These are phyloP conservation scores for Candida montana DNA, from an alignment of 805 yeast genomes.

Conservation along the genomic window DNA sequence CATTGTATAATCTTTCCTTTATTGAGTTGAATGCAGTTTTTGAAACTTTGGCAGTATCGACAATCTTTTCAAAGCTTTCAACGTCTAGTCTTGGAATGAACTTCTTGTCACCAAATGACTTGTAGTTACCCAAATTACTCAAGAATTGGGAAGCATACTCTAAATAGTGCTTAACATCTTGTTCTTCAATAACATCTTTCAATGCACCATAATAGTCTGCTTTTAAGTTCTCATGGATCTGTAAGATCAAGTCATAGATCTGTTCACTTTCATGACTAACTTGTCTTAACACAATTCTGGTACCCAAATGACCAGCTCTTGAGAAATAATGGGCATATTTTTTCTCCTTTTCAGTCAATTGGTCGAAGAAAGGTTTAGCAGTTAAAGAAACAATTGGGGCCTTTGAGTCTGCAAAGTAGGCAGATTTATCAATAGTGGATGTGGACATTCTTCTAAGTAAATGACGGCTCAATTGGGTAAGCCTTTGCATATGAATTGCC, in stretches of 20 bases:
- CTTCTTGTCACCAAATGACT: constrained; percentile 85
- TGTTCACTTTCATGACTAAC: constrained; percentile 78
- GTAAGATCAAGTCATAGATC: constrained; percentile 65
- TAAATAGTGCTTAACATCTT: constrained; percentile 36
- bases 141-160: constrained; percentile 75
- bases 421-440: constrained; percentile 8
- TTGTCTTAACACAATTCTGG: constrained; percentile 72
- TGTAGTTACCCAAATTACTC: constrained; percentile 71
- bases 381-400: constrained; percentile 71
- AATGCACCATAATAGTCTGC: constrained; percentile 42
- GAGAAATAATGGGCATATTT: constrained; percentile 80
- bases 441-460: constrained; percentile 5
- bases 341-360: constrained; percentile 53
- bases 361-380: constrained; percentile 65
- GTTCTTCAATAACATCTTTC: constrained; percentile 32
- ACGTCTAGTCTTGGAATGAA: constrained; percentile 62
- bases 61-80: constrained; percentile 45
- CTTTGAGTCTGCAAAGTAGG: constrained; percentile 45
- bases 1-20: constrained; percentile 44
- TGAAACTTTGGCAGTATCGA: constrained; percentile 33
- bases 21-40: constrained; percentile 32
- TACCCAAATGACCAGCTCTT: constrained; percentile 79
- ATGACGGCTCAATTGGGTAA: constrained; percentile 9
- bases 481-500: constrained; percentile 5
- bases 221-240: constrained; percentile 45